Evolutionary conservation across 1,284 basidiomycete genomes (phyloP).

Genomic region (Ganoderma boninense): DNA sequence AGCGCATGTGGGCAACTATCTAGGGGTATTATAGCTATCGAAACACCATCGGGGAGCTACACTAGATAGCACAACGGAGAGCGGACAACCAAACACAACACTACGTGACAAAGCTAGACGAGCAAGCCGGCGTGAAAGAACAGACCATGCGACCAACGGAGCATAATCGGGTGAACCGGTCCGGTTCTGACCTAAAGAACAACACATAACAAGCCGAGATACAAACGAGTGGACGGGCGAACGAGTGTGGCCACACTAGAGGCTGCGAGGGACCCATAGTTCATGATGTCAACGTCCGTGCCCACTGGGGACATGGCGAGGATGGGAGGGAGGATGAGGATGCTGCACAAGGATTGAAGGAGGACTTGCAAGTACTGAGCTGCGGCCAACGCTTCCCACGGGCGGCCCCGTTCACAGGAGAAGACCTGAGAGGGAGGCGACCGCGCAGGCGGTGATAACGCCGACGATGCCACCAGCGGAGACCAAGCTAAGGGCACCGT

Average conservation of each 20-base stretch:
- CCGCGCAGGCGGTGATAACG: slow-evolving; percentile 36
- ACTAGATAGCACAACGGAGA: slow-evolving; percentile 11
- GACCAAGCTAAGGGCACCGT: slow-evolving; percentile 24
- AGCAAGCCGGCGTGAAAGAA: not conserved
- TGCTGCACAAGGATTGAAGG: slow-evolving; percentile 33
- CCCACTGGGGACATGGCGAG: slow-evolving; percentile 7
- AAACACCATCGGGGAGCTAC: not conserved
- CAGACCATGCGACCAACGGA: not conserved
- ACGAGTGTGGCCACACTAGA: slow-evolving; percentile 23
- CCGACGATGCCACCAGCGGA: slow-evolving; percentile 32
- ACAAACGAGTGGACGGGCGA: slow-evolving; percentile 28
- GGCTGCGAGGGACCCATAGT: slow-evolving; percentile 18
- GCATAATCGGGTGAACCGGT: not conserved
- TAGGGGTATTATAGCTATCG: slow-evolving; percentile 10
- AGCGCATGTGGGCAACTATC: slow-evolving; percentile 18
- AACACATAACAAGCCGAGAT: slow-evolving; percentile 10
- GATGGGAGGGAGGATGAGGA: slow-evolving; percentile 12
- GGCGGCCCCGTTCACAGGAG: slow-evolving; percentile 31
- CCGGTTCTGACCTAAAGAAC: slow-evolving; percentile 8
- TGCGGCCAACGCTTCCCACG: slow-evolving; percentile 10
- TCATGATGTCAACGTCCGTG: slow-evolving; percentile 11
- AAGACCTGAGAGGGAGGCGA: slow-evolving; percentile 38
- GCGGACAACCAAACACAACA: not conserved
- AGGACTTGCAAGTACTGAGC: slow-evolving; percentile 7
- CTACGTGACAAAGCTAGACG: not conserved